These are phyloP conservation scores for Tulasnella calospora DNA, from an alignment of 768 basidiomycete species.

Conservation along the genomic window DNA sequence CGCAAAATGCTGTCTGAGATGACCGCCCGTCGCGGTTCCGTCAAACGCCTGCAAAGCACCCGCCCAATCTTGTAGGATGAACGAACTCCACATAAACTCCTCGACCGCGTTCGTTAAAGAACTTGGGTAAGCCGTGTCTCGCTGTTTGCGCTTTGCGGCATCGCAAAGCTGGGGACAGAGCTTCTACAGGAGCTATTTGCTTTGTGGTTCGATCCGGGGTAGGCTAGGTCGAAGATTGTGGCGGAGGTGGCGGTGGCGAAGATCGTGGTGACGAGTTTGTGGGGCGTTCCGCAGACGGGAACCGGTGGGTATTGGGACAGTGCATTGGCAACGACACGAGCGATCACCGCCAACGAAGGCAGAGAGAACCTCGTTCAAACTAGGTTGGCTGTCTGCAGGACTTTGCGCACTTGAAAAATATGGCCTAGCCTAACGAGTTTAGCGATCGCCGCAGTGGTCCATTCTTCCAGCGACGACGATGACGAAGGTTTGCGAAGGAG, in stretches of 20 bases:
- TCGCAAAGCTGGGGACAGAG: neutral
- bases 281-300: neutral
- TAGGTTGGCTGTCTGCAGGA: neutral
- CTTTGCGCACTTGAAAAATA: neutral
- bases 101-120: neutral
- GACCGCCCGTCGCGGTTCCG: neutral
- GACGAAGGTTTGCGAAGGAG: neutral
- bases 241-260: neutral
- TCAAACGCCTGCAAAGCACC: neutral
- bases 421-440: neutral
- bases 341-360: neutral
- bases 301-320: neutral
- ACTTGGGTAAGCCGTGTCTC: neutral
- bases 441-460: neutral
- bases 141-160: neutral
- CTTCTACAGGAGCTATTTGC: neutral
- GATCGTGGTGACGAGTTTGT: neutral
- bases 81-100: neutral
- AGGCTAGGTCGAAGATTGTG: too few species aligned
- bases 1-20: slow-evolving; percentile 7
- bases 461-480: neutral
- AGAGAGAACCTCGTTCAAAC: neutral
- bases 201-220: neutral
- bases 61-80: neutral
- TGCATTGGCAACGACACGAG: neutral